Evolutionary conservation across 495 filamentous ascomycete species (phyloP).

Genomic region (Hypoxylon crocopeplum): DNA sequence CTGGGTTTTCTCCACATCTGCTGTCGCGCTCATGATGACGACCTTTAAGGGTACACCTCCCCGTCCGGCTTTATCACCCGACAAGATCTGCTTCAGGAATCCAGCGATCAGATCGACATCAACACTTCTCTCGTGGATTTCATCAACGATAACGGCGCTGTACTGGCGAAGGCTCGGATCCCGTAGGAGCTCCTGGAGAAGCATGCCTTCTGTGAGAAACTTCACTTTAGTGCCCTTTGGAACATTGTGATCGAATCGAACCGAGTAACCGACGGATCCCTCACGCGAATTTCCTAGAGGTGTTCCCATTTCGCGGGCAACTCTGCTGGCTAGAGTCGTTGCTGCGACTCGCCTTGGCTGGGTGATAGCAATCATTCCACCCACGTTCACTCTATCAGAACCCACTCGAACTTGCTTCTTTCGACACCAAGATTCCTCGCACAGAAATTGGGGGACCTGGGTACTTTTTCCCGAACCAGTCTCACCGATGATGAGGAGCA

Average conservation of each 20-base stretch:
- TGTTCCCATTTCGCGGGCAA: slow-evolving; percentile 89
- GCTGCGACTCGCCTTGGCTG: slow-evolving; percentile 94
- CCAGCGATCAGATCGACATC: slow-evolving; percentile 92
- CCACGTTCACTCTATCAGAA: slow-evolving; percentile 62
- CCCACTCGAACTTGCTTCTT: slow-evolving; percentile 58
- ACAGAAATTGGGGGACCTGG: slow-evolving; percentile 91
- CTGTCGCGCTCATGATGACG: slow-evolving; percentile 95
- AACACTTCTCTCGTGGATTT: slow-evolving; percentile 96
- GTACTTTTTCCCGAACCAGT: slow-evolving; percentile 98
- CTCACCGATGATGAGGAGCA: slow-evolving; percentile 88
- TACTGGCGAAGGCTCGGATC: slow-evolving; percentile 86
- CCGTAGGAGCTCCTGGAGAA: slow-evolving; percentile 90
- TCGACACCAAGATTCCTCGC: slow-evolving; percentile 79
- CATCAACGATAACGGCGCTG: slow-evolving; percentile 90
- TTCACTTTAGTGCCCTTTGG: slow-evolving; percentile 80
- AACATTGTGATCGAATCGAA: slow-evolving; percentile 86
- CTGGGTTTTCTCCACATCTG: slow-evolving; percentile 78
- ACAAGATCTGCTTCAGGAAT: slow-evolving; percentile 78
- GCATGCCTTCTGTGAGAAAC: slow-evolving; percentile 95
- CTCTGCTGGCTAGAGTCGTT: slow-evolving; percentile 87
- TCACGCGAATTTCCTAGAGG: slow-evolving; percentile 66
- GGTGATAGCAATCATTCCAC: slow-evolving; percentile 93
- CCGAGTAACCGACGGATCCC: slow-evolving; percentile 80
- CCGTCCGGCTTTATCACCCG: slow-evolving; percentile 63
- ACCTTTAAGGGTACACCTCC: slow-evolving; percentile 82